Percentiles rank a stretch among this genome's conserved stretches.
Conservation (phyloP, 2,329 filamentous ascomycete genomes). For the Davidsoniella australis region DNA sequence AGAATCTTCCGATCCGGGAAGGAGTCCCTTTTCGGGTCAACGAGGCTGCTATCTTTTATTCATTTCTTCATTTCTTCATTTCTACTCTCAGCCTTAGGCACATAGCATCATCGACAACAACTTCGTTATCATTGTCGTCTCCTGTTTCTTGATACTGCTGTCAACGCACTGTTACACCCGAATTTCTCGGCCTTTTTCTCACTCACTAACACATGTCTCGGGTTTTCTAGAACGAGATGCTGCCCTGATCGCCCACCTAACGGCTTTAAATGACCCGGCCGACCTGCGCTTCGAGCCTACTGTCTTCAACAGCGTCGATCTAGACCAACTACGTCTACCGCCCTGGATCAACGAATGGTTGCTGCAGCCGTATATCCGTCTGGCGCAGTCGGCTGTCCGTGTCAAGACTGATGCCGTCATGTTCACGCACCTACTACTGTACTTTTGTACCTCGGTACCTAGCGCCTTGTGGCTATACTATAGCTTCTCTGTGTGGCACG, state of each 20-base stretch:
- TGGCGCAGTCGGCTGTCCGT: slow-evolving; percentile 41
- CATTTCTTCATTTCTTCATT: too few species aligned
- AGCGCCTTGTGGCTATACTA: slow-evolving; percentile 49
- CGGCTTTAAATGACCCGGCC: slow-evolving; percentile 25
- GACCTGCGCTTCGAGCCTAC: slow-evolving; percentile 28
- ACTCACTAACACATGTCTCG: not conserved
- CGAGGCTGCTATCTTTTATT: too few species aligned
- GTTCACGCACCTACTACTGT: slow-evolving; percentile 58
- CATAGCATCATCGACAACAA: not conserved
- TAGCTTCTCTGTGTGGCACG: slow-evolving; percentile 52
- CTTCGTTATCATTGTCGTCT: not conserved
- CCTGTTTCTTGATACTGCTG: not conserved
- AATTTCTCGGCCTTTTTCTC: not conserved
- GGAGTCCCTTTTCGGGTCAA: too few species aligned
- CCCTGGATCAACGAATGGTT: slow-evolving; percentile 29
- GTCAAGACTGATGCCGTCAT: slow-evolving; percentile 59
- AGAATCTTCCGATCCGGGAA: too few species aligned
- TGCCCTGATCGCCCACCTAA: slow-evolving; percentile 21
- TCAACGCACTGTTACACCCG: too few species aligned
- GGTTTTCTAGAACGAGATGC: slow-evolving; percentile 16
- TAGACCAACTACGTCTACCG: slow-evolving; percentile 22
- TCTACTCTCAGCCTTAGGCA: too few species aligned
- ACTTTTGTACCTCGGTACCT: slow-evolving; percentile 51
- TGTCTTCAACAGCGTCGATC: slow-evolving; percentile 27
- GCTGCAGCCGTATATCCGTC: slow-evolving; percentile 40